Percentiles rank a stretch among this genome's conserved stretches.
phyloP scores from a whole-genome alignment of 169 alveolate species.

The Besnoitia besnoiti region DNA sequence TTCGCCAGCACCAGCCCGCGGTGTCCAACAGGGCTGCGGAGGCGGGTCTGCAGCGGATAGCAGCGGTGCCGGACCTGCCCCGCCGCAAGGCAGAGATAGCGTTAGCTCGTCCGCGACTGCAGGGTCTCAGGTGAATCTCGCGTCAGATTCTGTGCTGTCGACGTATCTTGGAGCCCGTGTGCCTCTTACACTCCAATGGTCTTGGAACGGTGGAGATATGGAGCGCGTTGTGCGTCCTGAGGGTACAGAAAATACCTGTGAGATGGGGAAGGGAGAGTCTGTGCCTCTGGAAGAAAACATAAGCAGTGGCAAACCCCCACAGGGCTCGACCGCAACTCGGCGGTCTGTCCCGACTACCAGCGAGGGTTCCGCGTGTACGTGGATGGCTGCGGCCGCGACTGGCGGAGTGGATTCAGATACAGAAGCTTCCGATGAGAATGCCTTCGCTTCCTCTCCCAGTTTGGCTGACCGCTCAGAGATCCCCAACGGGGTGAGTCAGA shows the following conservation, averaged over 20 bases:
- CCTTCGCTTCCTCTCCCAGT: neutral
- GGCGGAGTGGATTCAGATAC: neutral
- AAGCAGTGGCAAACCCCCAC: too few relatives aligned
- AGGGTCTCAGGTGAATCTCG: neutral
- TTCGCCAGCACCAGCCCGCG: neutral
- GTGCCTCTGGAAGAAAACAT: neutral
- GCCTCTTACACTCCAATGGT: neutral
- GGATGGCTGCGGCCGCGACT: neutral
- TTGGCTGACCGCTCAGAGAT: neutral
- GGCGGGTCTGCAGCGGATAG: too few relatives aligned
- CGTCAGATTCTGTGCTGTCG: neutral
- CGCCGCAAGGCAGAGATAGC: neutral
- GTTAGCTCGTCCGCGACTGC: neutral
- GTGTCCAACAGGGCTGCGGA: too few relatives aligned
- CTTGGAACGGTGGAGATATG: neutral
- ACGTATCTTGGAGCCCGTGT: neutral
- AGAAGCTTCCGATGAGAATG: slow-evolving; percentile 1
- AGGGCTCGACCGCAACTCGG: neutral
- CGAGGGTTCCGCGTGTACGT: neutral
- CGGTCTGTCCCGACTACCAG: neutral
- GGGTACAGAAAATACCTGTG: neutral
- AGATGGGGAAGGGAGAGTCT: neutral
- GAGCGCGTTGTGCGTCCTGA: neutral
- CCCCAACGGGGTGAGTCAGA: neutral
- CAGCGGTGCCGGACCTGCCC: neutral